A percentile compares a stretch with the other conserved stretches of the same genome.
These are phyloP conservation scores for Perkinsus marinus DNA, from an alignment of 169 alveolate genomes.

Conservation along the genomic window DNA sequence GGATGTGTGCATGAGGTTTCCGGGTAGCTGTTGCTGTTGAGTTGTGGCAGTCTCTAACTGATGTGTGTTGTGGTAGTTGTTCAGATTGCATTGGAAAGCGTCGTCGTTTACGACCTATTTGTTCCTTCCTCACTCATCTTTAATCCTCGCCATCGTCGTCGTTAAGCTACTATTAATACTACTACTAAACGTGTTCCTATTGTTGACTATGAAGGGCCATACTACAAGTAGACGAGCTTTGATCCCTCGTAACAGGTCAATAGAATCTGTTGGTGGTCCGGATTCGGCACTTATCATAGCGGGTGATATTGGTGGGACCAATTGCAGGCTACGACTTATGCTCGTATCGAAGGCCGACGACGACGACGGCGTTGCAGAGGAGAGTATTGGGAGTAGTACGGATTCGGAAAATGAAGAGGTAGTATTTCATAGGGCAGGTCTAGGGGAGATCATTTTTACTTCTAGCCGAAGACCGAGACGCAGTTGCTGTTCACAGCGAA, in stretches of 20 bases:
- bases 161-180: neutral
- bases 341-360: neutral
- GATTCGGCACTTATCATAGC: neutral
- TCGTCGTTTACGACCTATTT: neutral
- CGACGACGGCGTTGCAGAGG: neutral
- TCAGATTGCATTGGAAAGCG: neutral
- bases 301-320: neutral
- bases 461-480: neutral
- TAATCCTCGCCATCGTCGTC: neutral
- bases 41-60: neutral
- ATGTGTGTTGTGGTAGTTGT: neutral
- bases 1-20: neutral
- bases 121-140: neutral
- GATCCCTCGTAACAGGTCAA: neutral
- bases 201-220: neutral
- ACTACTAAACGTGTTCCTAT: neutral
- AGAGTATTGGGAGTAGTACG: too few species aligned
- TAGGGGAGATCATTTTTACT: neutral
- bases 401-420: neutral
- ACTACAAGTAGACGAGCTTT: neutral
- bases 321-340: neutral
- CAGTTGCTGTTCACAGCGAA: neutral
- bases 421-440: neutral
- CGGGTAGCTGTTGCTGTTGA: neutral
- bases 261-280: neutral